Evolutionary conservation across 805 yeast species (phyloP).

Genomic region (Grigorovia transvaalensis): DNA sequence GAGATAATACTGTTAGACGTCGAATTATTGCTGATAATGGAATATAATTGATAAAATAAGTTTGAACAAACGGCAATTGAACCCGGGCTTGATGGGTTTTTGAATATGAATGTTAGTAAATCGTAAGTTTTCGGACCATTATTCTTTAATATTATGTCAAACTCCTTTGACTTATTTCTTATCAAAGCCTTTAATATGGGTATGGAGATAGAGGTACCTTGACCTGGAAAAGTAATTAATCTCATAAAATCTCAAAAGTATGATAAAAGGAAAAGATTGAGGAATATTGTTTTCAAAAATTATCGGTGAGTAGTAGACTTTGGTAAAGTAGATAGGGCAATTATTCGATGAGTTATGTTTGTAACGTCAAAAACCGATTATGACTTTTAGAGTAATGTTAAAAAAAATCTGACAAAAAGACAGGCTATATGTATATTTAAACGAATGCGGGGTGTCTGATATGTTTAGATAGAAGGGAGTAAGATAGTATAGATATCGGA

Average conservation of each 20-base stretch:
- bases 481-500: neutral
- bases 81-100: constrained; percentile 24
- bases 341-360: neutral
- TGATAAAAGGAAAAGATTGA: neutral
- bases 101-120: constrained; percentile 14
- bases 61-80: constrained; percentile 27
- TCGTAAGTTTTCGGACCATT: constrained; percentile 16
- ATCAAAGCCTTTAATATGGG: constrained; percentile 18
- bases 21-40: neutral
- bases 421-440: no score
- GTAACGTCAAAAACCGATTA: no score
- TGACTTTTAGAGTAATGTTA: no score
- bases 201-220: constrained; percentile 25
- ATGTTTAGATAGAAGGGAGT: neutral
- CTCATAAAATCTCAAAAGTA: constrained; percentile 9
- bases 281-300: no score
- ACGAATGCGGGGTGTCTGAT: neutral
- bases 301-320: neutral
- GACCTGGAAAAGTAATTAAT: constrained; percentile 28
- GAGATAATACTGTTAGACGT: neutral
- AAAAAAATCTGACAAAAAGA: no score
- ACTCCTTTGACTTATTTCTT: constrained; percentile 14
- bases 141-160: constrained; percentile 10
- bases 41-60: constrained; percentile 18
- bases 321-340: neutral